phyloP scores from a whole-genome alignment of 768 basidiomycete species.

The Calocybe cyanea region DNA sequence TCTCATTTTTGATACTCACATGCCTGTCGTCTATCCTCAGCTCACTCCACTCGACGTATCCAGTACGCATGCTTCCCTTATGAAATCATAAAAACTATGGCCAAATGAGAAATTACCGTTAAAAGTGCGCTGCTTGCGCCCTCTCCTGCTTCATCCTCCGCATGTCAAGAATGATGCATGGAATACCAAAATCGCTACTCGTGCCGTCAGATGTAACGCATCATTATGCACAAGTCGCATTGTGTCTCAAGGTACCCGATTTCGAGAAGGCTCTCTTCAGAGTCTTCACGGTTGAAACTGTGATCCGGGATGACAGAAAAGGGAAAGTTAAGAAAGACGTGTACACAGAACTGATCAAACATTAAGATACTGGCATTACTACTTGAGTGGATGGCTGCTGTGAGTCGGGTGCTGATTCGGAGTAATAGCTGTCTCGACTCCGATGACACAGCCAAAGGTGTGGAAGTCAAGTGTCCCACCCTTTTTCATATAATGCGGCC shows the following conservation, averaged over 20 bases:
- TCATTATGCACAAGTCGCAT: conserved; percentile 28
- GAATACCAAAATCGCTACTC: no score
- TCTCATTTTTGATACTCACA: no score
- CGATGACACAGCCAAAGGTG: conserved; percentile 10
- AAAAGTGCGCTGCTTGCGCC: no score
- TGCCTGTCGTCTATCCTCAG: no score
- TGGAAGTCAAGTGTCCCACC: conserved; percentile 31
- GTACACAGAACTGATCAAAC: conserved; percentile 7
- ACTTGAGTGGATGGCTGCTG: conserved; percentile 29
- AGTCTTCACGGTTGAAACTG: conserved; percentile 22
- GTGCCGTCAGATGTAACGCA: conserved; percentile 26
- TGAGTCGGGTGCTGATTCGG: conserved; percentile 28
- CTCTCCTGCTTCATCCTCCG: no score
- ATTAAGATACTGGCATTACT: conserved; percentile 10
- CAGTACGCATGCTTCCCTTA: no score
- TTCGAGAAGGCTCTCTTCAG: conserved; percentile 26
- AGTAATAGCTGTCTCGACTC: conserved; percentile 18
- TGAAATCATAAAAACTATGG: no score
- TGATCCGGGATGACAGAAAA: conserved; percentile 19
- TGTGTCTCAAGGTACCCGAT: conserved; percentile 27
- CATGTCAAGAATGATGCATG: no score
- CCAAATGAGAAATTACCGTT: no score
- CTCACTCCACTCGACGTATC: no score
- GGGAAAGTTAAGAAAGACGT: conserved; percentile 7
- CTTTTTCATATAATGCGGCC: conserved; percentile 37